Evolutionary conservation across 345 rosid species (phyloP).

Genomic region (Eutrema heterophyllum): DNA sequence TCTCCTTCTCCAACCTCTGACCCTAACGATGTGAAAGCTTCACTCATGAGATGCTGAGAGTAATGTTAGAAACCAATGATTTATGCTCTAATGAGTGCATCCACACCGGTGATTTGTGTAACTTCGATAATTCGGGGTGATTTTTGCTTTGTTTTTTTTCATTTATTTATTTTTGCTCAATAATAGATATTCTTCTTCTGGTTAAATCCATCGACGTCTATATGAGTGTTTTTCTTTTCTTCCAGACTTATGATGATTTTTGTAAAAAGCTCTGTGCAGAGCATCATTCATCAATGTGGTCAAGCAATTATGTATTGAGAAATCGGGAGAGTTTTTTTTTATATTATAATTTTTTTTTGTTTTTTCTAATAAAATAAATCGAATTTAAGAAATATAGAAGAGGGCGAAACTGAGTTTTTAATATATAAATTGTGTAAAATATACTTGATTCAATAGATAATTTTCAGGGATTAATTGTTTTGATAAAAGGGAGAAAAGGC

Average conservation of each 20-base stretch:
- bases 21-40: slow-evolving; percentile 32
- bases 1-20: slow-evolving; percentile 25
- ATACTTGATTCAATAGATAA: too few relatives aligned
- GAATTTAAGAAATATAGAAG: too few relatives aligned
- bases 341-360: too few relatives aligned
- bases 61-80: slow-evolving; percentile 34
- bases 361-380: too few relatives aligned
- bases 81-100: slow-evolving; percentile 24
- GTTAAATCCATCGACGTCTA: neutral
- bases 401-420: too few relatives aligned
- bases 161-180: neutral
- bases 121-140: neutral
- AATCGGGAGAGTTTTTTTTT: too few relatives aligned
- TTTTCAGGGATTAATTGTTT: too few relatives aligned
- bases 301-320: slow-evolving; percentile 19
- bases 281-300: neutral
- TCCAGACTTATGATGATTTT: neutral
- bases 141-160: slow-evolving; percentile 8
- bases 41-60: slow-evolving; percentile 29
- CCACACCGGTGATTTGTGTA: slow-evolving; percentile 24
- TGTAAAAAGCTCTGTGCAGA: neutral
- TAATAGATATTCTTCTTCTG: slow-evolving; percentile 5
- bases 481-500: too few relatives aligned
- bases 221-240: neutral
- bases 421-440: too few relatives aligned